Percentiles rank a stretch among this genome's conserved stretches.
Evolutionary conservation across 2,329 filamentous ascomycete species (phyloP).

Genomic region (Pyricularia pennisetigena): DNA sequence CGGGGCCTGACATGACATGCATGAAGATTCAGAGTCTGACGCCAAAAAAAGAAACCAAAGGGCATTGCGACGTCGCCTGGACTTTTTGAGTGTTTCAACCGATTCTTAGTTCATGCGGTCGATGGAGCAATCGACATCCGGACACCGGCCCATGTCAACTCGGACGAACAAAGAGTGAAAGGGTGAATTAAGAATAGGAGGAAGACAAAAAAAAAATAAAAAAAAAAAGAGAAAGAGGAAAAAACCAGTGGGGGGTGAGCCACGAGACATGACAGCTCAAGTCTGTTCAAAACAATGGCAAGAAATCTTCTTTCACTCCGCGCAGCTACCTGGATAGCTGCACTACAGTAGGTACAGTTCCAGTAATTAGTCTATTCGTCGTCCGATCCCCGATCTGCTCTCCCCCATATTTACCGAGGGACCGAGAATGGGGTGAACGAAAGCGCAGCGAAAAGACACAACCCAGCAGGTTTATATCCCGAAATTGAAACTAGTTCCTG

Average conservation of each 20-base stretch:
- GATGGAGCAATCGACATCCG: neutral
- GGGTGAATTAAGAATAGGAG: neutral
- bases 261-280: neutral
- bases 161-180: neutral
- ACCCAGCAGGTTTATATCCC: neutral
- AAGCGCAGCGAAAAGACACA: neutral
- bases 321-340: neutral
- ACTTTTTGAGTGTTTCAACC: constrained; percentile 1
- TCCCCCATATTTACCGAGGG: neutral
- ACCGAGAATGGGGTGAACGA: neutral
- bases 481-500: neutral
- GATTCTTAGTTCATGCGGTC: neutral
- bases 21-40: neutral
- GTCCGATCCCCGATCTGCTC: neutral
- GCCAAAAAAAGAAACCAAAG: constrained; percentile 1
- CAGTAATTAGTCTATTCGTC: neutral
- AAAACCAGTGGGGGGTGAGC: neutral
- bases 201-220: neutral
- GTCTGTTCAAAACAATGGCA: neutral
- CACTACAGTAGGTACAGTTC: neutral
- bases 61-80: neutral
- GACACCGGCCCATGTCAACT: neutral
- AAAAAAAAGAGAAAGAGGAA: neutral
- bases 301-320: neutral
- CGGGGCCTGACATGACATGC: constrained; percentile 1